Base-by-base conservation (phyloP, 1,284 basidiomycete genomes). In the Cutaneotrichosporon dermatis region DNA sequence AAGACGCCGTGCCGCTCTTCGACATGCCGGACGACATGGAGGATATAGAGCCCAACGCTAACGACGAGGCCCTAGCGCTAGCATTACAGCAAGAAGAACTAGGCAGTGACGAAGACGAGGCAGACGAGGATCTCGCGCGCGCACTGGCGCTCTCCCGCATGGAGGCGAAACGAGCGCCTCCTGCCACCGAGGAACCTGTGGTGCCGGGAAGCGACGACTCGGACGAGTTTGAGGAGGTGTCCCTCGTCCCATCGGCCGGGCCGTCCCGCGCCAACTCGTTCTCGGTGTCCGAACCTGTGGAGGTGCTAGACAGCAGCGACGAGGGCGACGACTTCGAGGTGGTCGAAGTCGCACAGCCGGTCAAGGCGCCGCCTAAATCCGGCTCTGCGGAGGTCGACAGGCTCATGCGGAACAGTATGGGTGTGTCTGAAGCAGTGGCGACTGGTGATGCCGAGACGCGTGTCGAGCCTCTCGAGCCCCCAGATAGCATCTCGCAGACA, bases 1-100 rank as follows among this genome's bases (percentile, higher is more conserved):
- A 67, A 60, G 2, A 69, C 79, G 3, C 72, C 78, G 25, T 25
- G 25, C 81, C 83, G 0, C 76, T 88, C 43, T 89, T 90, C 67
- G 83, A 83, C 3, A 64, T 79, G 0, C 83, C 83, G 33, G 83
- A 82, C 2, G 81, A 82, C 2, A 84, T 61, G 25, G 25, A 25
- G 48, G 58, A 52, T 5, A 57, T 75, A 4, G 50, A 66, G 3
- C 71, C 71, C 3, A 74, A 71, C 4, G 72, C 72, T 4, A 71
- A 76, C 57, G 75, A 77, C 54, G 74, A 77, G 54, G 76, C 71
- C 6, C 62, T 76, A 0, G 74, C 74, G 15, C 55, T 75, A 25
- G 74, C 74, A 1, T 50, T 77, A n/a, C 74, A 76, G 59, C 72
- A 74, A 41, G 74, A 76, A 57, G 75, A 76, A 55, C 66, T 76